Evolutionary conservation across 176 grass and related monocot genomes (phyloP), one percentile per base, ranked within the genome.

Genomic region (Luzula sylvatica): DNA sequence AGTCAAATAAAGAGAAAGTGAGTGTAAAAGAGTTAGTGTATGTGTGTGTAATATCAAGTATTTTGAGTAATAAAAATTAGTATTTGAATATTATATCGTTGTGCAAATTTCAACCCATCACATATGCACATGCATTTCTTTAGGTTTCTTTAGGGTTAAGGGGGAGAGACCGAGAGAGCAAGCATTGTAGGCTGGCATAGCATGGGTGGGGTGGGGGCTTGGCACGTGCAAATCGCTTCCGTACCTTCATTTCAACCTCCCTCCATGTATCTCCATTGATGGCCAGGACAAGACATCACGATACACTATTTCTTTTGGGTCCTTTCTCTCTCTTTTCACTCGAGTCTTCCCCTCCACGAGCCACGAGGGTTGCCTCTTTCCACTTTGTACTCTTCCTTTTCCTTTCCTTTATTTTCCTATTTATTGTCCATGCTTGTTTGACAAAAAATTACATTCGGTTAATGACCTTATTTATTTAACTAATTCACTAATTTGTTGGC

Each of bases 301-400:
- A 26, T 23, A 43, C 35, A 60, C 25, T 44, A 60, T 60, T 60
- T 44, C 17, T 41, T 60, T 58, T 58, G 32, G 30, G 32, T 8
- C 22, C 22, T 9, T 9, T 35, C 30, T 35, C 30, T 35, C 30
- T 35, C 5, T 21, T 58, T 40, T 20, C 26, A 23, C 1, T 23
- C n/a, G 17, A 22, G 30, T 35, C 13, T 60, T 12, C 21, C 35
- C 38, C 65, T n/a, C n/a, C n/a, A n/a, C n/a, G n/a, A n/a, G n/a
- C 65, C 65, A 69, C 50, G 65, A 56, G 51, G 52, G 51, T 18
- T 69, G 52, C 65, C 50, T 46, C 9, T 38, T 23, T 14, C 21
- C 20, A 35, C 38, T 25, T 23, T 40, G 32, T 3, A n/a, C 20
- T 39, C 28, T 38, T 7, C 24, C 20, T 44, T 30, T 43, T 23